These are phyloP conservation scores for Domatiomyces globalis DNA, from an alignment of 2,329 filamentous ascomycete species.

Conservation along the genomic window DNA sequence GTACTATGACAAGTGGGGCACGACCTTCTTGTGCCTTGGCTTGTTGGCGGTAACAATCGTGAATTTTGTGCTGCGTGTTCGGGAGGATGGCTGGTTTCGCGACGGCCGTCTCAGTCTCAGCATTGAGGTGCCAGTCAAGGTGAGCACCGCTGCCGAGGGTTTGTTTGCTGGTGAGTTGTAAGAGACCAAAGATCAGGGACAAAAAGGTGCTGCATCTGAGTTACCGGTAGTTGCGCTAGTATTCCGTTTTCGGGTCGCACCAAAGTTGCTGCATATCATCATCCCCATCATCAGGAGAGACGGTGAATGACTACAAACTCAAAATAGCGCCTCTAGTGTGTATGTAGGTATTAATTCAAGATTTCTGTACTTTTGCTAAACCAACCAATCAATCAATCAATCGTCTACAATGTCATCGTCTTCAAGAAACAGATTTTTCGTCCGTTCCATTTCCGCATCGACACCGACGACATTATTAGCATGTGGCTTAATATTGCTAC, in stretches of 20 bases:
- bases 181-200: not conserved
- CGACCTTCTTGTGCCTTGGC: conserved; percentile 58
- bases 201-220: not conserved
- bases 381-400: conserved; percentile 14
- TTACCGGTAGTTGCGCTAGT: too few species aligned
- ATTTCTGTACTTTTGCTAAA: not conserved
- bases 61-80: conserved; percentile 70
- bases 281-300: not conserved
- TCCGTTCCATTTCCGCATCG: conserved; percentile 41
- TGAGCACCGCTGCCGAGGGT: not conserved
- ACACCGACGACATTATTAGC: not conserved
- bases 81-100: conserved; percentile 33
- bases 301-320: too few species aligned
- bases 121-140: not conserved
- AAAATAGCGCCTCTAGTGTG: too few species aligned
- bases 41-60: conserved; percentile 60
- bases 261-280: too few species aligned
- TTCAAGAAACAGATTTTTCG: conserved; percentile 57
- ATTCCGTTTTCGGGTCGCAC: too few species aligned
- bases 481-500: conserved; percentile 19
- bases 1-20: conserved; percentile 84
- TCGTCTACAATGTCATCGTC: conserved; percentile 77
- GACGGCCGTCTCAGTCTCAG: not conserved
- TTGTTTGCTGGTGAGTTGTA: not conserved
- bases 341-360: too few species aligned